These are phyloP conservation scores for Phylloporus sp. DNA, from an alignment of 768 basidiomycete species.

Conservation along the genomic window DNA sequence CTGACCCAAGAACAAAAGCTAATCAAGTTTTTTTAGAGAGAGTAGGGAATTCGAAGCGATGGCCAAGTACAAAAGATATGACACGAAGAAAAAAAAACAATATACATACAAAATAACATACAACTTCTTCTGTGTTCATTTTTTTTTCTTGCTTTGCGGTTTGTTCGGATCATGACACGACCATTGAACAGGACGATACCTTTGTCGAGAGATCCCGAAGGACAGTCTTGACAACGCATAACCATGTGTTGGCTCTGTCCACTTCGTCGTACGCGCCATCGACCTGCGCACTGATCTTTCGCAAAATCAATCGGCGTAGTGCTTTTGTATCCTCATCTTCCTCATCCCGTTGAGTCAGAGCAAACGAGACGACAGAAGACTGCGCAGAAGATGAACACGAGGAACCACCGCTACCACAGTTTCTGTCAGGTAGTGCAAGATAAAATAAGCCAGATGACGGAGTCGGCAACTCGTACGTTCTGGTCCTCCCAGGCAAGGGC, in stretches of 20 bases:
- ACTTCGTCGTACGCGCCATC: constrained; percentile 60
- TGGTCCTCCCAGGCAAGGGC: constrained; percentile 11
- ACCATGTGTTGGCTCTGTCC: constrained; percentile 56
- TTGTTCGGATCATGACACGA: constrained; percentile 11
- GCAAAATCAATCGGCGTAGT: constrained; percentile 58
- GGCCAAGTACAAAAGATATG: constrained; percentile 1
- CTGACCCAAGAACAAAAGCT: not conserved
- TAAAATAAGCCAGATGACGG: constrained; percentile 17
- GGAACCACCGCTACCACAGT: constrained; percentile 8
- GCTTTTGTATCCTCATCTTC: constrained; percentile 64
- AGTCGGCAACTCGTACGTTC: not conserved
- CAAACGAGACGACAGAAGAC: constrained; percentile 43
- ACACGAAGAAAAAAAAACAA: constrained; percentile 9
- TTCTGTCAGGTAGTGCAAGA: constrained; percentile 17
- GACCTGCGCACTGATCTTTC: constrained; percentile 59
- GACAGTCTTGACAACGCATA: constrained; percentile 61
- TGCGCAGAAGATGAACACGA: constrained; percentile 27
- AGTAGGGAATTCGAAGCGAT: not conserved
- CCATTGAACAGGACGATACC: constrained; percentile 4
- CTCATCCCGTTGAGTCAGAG: constrained; percentile 46
- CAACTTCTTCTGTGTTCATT: constrained; percentile 7
- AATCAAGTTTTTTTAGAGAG: not conserved
- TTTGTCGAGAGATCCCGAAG: constrained; percentile 48
- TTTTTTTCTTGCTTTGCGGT: not conserved
- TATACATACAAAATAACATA: constrained; percentile 36